These are phyloP conservation scores for Cyclotella kingstonii DNA, from an alignment of 108 stramenopile genomes.

Conservation along the genomic window DNA sequence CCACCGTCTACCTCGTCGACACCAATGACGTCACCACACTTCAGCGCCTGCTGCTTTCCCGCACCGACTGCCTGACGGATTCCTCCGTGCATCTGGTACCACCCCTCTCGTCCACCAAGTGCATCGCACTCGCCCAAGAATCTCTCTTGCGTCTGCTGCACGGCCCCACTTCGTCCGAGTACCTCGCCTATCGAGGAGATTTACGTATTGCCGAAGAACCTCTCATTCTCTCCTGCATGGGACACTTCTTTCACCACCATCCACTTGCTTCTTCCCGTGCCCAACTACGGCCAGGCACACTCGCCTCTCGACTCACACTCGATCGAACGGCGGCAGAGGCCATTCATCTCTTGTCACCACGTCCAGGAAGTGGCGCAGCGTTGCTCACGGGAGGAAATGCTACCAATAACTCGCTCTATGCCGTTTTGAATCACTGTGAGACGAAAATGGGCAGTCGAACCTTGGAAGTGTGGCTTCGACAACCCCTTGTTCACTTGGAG, in stretches of 20 bases:
- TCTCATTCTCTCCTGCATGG: constrained; percentile 20
- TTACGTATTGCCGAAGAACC: constrained; percentile 32
- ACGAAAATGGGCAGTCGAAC: constrained; percentile 71
- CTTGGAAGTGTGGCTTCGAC: constrained; percentile 76
- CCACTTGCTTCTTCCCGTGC: constrained; percentile 23
- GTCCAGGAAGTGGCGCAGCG: constrained; percentile 52
- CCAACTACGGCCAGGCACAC: constrained; percentile 35
- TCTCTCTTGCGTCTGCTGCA: constrained; percentile 29
- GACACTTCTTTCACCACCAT: constrained; percentile 19
- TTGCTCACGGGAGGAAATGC: constrained; percentile 50
- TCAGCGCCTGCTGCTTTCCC: too few species aligned
- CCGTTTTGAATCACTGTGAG: constrained; percentile 62
- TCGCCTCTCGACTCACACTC: constrained; percentile 55
- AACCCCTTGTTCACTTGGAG: constrained; percentile 64
- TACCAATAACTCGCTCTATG: constrained; percentile 67
- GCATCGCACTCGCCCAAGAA: constrained; percentile 18
- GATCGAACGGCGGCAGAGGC: constrained; percentile 76
- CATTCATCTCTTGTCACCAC: constrained; percentile 76
- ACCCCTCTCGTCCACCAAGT: constrained; percentile 2
- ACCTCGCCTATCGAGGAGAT: constrained; percentile 43
- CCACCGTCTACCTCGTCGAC: constrained; percentile 40
- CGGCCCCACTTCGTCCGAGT: constrained; percentile 9
- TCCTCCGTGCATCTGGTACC: not conserved
- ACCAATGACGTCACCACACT: constrained; percentile 10
- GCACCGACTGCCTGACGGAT: not conserved